Base-by-base conservation (phyloP, 352 stramenopile genomes). In the Phytopythium delawarense region DNA sequence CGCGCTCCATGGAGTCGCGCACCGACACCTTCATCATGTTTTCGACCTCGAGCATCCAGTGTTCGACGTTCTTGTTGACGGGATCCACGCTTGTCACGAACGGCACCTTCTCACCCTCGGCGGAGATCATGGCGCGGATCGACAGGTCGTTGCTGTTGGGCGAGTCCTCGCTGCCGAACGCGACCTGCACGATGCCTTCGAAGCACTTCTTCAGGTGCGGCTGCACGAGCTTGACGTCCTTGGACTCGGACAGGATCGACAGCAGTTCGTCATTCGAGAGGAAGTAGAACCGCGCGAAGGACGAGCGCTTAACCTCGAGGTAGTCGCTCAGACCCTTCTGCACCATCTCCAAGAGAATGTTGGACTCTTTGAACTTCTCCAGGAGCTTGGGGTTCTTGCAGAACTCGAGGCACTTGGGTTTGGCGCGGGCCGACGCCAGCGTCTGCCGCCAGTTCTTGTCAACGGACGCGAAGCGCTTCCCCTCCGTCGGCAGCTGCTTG, bases 161-260 rank as follows among this genome's bases (percentile, higher is more conserved):
- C 23, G 53, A 46, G 5, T 49, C 53, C 4, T 59, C 53, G 34
- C 35, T 49, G 51, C 96, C 79, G 64, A 98, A 98, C 37, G 97
- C 78, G 4, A 98, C 93, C 5, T 78, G 79, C 30, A 98, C 92
- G 53, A 98, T 87, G 16, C 92, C 95, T 76, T 98, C 95, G 59
- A 98, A 98, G 67, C 95, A 98, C 67, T 98, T 98, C 50, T 97
- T 97, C 25, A 98, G 58, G 58, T 98, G 94, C 13, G 91, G 90
- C 65, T 98, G 94, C 23, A 98, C 94, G n/a, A 96, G 63, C 44
- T 94, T 89, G 2, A 97, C 93, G 64, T 98, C 96, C 61, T 98
- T 98, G 37, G 89, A 97, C 69, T 98, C 92, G 7, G 89, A 98
- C 5, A 98, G 71, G 66, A 98, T 98, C 21, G 96, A 97, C 2